Base-by-base conservation (phyloP, 805 yeast genomes). In the Debaryomyces prosopidis region DNA sequence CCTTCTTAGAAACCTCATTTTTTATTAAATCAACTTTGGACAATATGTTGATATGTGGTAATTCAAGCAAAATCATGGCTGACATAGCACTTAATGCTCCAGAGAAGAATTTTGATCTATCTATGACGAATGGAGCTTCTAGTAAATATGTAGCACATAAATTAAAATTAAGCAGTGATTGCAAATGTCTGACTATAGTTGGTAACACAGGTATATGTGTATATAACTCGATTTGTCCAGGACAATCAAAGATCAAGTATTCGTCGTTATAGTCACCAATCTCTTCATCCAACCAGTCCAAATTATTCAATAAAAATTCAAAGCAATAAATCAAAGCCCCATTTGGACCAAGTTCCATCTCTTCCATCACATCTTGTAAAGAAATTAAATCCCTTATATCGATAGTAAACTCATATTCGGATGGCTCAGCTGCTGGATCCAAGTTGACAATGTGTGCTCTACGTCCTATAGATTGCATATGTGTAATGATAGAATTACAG, bases 41-140 rank as follows among this genome's bases (percentile, higher is more conserved):
- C 39, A 94, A 72, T 15, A 94, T 81, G 61, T 94, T 94, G 46
- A 94, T 84, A 62, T 94, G 99, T 12, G 99, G 99, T 35, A 92
- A 76, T 64, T 94, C 99, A 42, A 94, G 74, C 47, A 94, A 73
- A 23, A 94, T 89, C 99, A 94, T 94, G 1, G 99, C 96, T 17
- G 96, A 85, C 99, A 94, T 94, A 16, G 99, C 99, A 62, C 91
- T 82, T 47, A 94, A 73, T 0, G 96, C 95, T 2, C 99, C 99
- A 44, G 96, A 85, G 64, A 94, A 94, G 66, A 90, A 94, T 67
- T 95, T 95, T 9, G 96, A 80, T 37, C 82, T 78, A 63, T 94
- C 99, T 46, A 92, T 75, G 38, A 92, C 87, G 65, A 94, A 94
- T 3, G 98, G 92, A 0, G 98, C 96, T 62, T 94, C 99, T 48